phyloP scores from a whole-genome alignment of 2,329 filamentous ascomycete genomes.

The Acrocalymma vagum region DNA sequence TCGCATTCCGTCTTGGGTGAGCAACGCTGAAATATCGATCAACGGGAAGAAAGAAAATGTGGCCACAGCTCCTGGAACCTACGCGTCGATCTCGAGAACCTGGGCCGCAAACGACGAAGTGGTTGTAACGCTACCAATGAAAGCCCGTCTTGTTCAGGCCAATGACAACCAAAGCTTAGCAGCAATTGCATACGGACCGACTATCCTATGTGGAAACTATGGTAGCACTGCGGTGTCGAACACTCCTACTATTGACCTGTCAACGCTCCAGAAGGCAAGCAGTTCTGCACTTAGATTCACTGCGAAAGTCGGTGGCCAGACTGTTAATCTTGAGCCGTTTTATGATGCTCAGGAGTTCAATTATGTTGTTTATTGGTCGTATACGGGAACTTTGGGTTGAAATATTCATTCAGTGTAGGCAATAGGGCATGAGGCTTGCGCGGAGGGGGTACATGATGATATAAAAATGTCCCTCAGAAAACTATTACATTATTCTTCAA shows the following conservation, averaged over 20 bases:
- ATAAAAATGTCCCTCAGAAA: too few relatives aligned
- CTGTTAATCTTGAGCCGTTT: constrained; percentile 26
- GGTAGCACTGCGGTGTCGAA: constrained; percentile 30
- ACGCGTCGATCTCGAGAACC: constrained; percentile 50
- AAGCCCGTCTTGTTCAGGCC: constrained; percentile 52
- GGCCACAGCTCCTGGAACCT: constrained; percentile 46
- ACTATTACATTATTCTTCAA: too few relatives aligned
- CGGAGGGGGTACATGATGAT: too few relatives aligned
- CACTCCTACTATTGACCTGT: constrained; percentile 23
- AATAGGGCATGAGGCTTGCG: too few relatives aligned
- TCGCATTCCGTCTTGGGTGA: constrained; percentile 60
- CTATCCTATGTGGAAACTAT: constrained; percentile 57
- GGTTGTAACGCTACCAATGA: constrained; percentile 57
- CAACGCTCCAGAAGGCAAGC: constrained; percentile 19
- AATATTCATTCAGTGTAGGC: too few relatives aligned
- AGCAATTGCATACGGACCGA: constrained; percentile 59
- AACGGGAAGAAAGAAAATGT: constrained; percentile 49
- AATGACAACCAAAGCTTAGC: constrained; percentile 57
- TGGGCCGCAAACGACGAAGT: constrained; percentile 58
- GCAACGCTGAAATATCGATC: constrained; percentile 49
- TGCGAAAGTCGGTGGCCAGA: constrained; percentile 24
- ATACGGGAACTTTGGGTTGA: constrained; percentile 18
- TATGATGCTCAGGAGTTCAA: constrained; percentile 36
- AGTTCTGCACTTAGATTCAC: constrained; percentile 21
- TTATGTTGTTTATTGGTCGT: constrained; percentile 34